A percentile compares a stretch with the other conserved stretches of the same genome.
Conservation (phyloP, 2,329 filamentous ascomycete genomes). For the Aureobasidium sp. region DNA sequence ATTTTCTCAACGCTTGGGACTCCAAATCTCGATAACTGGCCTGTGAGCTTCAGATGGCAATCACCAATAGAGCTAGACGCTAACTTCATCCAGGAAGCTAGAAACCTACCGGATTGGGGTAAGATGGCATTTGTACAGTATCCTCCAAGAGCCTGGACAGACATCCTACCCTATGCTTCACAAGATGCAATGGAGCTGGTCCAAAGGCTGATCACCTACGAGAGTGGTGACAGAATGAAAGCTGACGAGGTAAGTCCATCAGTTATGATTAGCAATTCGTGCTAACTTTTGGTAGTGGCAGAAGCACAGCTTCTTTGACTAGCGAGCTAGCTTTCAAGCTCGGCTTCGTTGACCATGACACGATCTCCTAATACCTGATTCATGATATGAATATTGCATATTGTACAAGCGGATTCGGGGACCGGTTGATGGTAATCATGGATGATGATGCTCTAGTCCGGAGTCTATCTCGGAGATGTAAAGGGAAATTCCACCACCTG, state of each 20-base stretch:
- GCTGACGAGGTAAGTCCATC: slow-evolving; percentile 46
- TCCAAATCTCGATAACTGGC: slow-evolving; percentile 72
- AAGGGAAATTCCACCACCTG: too few relatives aligned
- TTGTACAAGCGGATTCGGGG: neutral
- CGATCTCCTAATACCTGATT: neutral
- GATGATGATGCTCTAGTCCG: neutral
- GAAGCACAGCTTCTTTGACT: neutral
- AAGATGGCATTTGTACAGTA: slow-evolving; percentile 75
- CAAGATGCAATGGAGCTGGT: slow-evolving; percentile 57
- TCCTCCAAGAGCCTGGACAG: slow-evolving; percentile 56
- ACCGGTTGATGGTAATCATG: neutral
- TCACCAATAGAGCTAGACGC: neutral
- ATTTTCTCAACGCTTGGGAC: slow-evolving; percentile 91
- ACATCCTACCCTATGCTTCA: slow-evolving; percentile 55
- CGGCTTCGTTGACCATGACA: neutral
- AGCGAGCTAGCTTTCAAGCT: neutral
- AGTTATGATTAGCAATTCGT: neutral
- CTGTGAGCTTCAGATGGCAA: slow-evolving; percentile 40
- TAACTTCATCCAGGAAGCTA: slow-evolving; percentile 46
- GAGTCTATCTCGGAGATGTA: too few relatives aligned
- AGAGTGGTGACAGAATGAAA: slow-evolving; percentile 56
- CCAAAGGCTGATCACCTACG: slow-evolving; percentile 59
- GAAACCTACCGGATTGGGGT: slow-evolving; percentile 72
- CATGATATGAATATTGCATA: neutral
- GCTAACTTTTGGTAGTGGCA: slow-evolving; percentile 6